A percentile compares a stretch with the other conserved stretches of the same genome.
Evolutionary conservation across 768 basidiomycete species (phyloP).

Genomic region (Phaffia tasmanica): DNA sequence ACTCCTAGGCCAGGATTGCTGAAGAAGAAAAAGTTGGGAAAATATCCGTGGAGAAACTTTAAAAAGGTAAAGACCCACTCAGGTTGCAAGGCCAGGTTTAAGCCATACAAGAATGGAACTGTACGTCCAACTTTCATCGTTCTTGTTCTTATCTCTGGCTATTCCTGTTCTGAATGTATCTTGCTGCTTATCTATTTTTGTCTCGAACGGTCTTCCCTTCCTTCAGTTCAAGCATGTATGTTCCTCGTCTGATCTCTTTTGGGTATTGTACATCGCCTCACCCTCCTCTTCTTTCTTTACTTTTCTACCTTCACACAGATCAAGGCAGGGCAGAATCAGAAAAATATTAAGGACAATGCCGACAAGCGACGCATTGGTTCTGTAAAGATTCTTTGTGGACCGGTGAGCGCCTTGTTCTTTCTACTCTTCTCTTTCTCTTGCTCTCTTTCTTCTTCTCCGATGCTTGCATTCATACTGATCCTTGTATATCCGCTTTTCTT

Average conservation of each 20-base stretch:
- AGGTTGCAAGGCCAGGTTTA: slow-evolving; percentile 12
- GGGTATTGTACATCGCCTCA: neutral
- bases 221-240: slow-evolving; percentile 23
- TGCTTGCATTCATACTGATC: neutral
- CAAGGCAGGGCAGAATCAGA: slow-evolving; percentile 14
- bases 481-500: neutral
- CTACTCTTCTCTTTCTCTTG: neutral
- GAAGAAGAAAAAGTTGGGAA: slow-evolving; percentile 6
- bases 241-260: neutral
- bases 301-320: slow-evolving; percentile 1
- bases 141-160: neutral
- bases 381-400: slow-evolving; percentile 11
- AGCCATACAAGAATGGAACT: slow-evolving; percentile 21
- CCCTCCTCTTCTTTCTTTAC: neutral
- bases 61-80: slow-evolving; percentile 9
- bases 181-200: neutral
- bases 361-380: neutral
- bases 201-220: no score
- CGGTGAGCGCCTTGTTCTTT: neutral
- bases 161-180: neutral
- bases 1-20: slow-evolving; percentile 7
- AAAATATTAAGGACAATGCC: slow-evolving; percentile 12
- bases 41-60: neutral
- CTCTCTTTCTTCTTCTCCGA: neutral
- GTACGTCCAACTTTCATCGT: neutral